Evolutionary conservation across 805 yeast species (phyloP), one percentile per base, ranked within the genome.

Genomic region (Saturnispora hagleri): DNA sequence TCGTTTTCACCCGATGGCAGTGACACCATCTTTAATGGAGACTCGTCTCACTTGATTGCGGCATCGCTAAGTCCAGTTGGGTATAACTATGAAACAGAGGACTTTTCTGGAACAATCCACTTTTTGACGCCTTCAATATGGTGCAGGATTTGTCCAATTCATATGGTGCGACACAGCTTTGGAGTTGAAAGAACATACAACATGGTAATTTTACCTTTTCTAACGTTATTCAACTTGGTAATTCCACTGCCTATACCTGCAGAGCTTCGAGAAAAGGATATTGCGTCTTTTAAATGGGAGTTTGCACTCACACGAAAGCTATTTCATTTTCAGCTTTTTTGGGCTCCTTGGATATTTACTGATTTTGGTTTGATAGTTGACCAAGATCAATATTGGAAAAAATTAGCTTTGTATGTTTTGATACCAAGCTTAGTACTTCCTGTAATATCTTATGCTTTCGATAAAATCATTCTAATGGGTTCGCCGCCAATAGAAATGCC

Each of bases 261-360:
- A 9, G 53, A 55, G 17, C 40, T 50, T 4, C n/a, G 45, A 36
- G 52, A 44, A 18, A 48, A 41, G 13, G 50, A 49, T 12, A 44
- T 53, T 8, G 57, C 48, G 3, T 60, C 57, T 7, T 48, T 45
- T 24, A 58, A 24, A 41, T 61, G 57, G 51, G 66, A 57, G 48
- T 54, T 40, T 57, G 50, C 46, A 26, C 51, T 53, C 50, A 65
- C 52, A 47, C 57, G 51, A 52, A 42, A 43, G 4, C 42, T 70
- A 1, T 67, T 71, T 55, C 51, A 50, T 34, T 27, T 65, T 7
- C 74, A 71, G 55, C 24, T 67, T 2, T 55, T 62, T 8, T 38
- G 53, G 27, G 33, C 47, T 15, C 54, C 55, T 5, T 43, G 55
- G 43, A 28, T 55, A 3, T 31, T 53, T 12, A 5, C 50, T 13